Base-by-base conservation (phyloP, 768 basidiomycete species). In the Auricularia cornea region DNA sequence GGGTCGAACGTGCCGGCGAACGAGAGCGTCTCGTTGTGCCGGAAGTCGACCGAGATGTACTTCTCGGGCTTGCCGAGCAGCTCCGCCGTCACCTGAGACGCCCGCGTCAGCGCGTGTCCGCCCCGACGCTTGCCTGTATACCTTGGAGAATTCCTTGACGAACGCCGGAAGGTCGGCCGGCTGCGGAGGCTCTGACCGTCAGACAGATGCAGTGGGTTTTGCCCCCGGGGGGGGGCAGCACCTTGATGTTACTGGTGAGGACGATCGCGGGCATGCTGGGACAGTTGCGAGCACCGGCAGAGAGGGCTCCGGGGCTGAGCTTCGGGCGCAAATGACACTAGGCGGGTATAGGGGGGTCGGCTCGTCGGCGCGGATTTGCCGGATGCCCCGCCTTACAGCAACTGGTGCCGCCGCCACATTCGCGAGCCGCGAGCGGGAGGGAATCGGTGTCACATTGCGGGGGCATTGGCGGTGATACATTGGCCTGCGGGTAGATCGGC, bases 1-100 rank as follows among this genome's bases (percentile, higher is more conserved):
- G 88, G 88, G 18, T 89, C 87, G 61, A 87, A 81, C 3, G 82
- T 81, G 16, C 87, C 88, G n/a, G 66, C 77, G 68, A 84, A 89
- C 3, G 84, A 79, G 64, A 89, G 78, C 35, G 76, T 78, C 61
- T 88, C 84, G 66, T 85, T 84, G 75, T 85, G 78, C 12, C 71
- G 77, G 67, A 84, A 79, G 66, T 79, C 78, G 65, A 83, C 74
- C n/a, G 79, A 76, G 66, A 90, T 83, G 66, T 80, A 78, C 16
- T 63, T 32, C 68, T 85, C 82, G 0, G 85, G 85, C 70, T 87
- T 89, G 0, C 71, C 71, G 65, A 89, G 71, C 10, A 77, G 76
- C 63, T 80, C 70, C 10, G 87, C 84, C 11, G 79, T 74, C 64
- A 84, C 72, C 87, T 88, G 57, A 16, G 5, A 61, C 28, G 30